A percentile compares a stretch with the other conserved stretches of the same genome.
Conservation (phyloP, 768 basidiomycete genomes). For the Coprinopsis strossmayeri region DNA sequence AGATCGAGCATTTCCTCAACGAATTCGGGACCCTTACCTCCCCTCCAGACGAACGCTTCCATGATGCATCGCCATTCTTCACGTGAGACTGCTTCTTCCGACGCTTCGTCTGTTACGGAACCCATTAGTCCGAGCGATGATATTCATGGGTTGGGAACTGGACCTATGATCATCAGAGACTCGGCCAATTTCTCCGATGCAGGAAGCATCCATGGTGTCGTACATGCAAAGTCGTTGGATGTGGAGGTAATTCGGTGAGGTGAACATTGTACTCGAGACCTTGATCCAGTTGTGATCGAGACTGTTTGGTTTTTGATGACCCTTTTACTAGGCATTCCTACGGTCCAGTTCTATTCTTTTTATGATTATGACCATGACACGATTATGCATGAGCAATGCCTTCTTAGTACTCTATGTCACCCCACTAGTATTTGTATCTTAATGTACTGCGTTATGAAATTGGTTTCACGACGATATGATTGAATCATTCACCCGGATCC, state of each 20-base stretch:
- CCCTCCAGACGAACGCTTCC: conserved; percentile 20
- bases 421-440: no score
- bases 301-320: no score
- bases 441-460: no score
- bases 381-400: no score
- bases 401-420: no score
- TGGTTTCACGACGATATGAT: no score
- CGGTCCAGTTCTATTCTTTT: no score
- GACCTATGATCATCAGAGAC: conserved; percentile 9
- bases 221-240: conserved; percentile 12
- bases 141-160: conserved; percentile 23
- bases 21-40: conserved; percentile 17
- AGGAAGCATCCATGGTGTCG: conserved; percentile 10
- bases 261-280: no score
- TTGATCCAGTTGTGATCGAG: no score
- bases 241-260: conserved; percentile 5
- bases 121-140: conserved; percentile 50
- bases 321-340: no score
- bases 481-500: no score
- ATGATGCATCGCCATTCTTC: conserved; percentile 31
- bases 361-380: no score
- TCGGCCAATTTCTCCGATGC: conserved; percentile 25
- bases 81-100: conserved; percentile 41
- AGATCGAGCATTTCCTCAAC: conserved; percentile 47
- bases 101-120: conserved; percentile 51